These are phyloP conservation scores for Aspergillus wentii DNA, from an alignment of 495 filamentous ascomycete genomes.

Conservation along the genomic window DNA sequence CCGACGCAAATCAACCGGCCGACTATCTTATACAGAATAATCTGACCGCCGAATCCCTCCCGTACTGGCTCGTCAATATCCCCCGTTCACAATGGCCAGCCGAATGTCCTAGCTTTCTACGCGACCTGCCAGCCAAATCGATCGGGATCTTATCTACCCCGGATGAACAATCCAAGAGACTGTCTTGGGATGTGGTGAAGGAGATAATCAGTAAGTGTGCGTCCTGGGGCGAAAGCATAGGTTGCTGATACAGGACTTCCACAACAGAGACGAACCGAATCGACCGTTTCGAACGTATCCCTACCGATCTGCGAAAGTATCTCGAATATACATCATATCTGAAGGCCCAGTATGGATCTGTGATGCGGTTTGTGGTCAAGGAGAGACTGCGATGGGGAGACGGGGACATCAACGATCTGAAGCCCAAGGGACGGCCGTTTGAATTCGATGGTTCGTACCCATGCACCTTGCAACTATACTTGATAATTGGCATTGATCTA, in stretches of 20 bases:
- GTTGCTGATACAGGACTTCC: neutral
- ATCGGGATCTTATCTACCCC: constrained; percentile 59
- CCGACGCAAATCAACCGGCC: constrained; percentile 7
- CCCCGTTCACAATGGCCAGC: constrained; percentile 52
- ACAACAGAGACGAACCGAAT: constrained; percentile 60
- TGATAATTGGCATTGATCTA: constrained; percentile 1
- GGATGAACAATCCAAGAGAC: constrained; percentile 51
- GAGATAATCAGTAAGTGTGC: constrained; percentile 47
- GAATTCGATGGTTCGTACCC: constrained; percentile 39
- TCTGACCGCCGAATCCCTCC: constrained; percentile 28
- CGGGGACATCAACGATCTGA: constrained; percentile 29
- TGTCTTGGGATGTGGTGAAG: constrained; percentile 60
- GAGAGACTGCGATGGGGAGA: constrained; percentile 62
- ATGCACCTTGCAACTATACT: neutral
- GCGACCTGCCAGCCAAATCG: constrained; percentile 40
- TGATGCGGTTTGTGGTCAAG: constrained; percentile 68
- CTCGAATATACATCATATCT: constrained; percentile 58
- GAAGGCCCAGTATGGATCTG: constrained; percentile 59
- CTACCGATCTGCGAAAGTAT: constrained; percentile 70
- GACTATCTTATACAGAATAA: constrained; percentile 6
- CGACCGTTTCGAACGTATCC: constrained; percentile 67
- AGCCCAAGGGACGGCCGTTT: constrained; percentile 43
- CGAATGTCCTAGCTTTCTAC: constrained; percentile 67
- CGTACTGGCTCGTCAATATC: constrained; percentile 81
- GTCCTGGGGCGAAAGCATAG: neutral